Percentiles rank a stretch among this genome's conserved stretches.
Conservation (phyloP, 441 rosid species). For the Sinapis alba region DNA sequence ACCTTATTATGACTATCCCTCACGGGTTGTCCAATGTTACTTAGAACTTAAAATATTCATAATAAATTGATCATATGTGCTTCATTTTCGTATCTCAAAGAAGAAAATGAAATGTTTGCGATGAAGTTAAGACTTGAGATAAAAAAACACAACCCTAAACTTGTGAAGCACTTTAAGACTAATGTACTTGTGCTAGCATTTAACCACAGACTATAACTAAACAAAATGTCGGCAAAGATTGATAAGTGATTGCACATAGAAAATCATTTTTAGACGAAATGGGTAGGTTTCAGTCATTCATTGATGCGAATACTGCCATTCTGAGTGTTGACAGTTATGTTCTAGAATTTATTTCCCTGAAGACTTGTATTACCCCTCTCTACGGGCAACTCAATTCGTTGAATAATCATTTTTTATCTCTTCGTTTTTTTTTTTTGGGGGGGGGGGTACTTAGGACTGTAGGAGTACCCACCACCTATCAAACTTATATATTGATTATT, state of each 20-base stretch:
- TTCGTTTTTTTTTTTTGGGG: not conserved
- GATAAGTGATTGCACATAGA: not conserved
- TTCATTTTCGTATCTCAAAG: not conserved
- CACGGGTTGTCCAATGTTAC: not conserved
- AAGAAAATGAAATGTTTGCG: not conserved
- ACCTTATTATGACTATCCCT: not conserved
- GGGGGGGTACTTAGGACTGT: not conserved
- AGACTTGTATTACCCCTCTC: constrained; percentile 36
- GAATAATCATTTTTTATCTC: not conserved
- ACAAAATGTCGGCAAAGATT: constrained; percentile 16
- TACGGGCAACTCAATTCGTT: constrained; percentile 27
- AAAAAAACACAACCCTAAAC: not conserved
- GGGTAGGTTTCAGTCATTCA: constrained; percentile 20
- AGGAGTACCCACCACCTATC: constrained; percentile 17
- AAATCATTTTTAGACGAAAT: not conserved
- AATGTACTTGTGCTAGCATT: not conserved
- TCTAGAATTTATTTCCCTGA: constrained; percentile 25
- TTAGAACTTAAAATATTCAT: not conserved
- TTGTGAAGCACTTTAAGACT: not conserved
- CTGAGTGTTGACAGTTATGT: constrained; percentile 24
- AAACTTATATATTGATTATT: not conserved
- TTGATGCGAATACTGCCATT: constrained; percentile 39
- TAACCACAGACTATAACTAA: not conserved
- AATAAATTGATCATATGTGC: not conserved
- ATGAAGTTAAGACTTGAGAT: constrained; percentile 2